A percentile compares a stretch with the other conserved stretches of the same genome.
phyloP scores from a whole-genome alignment of 108 stramenopile species.

The Cylindrotheca fusiformis region DNA sequence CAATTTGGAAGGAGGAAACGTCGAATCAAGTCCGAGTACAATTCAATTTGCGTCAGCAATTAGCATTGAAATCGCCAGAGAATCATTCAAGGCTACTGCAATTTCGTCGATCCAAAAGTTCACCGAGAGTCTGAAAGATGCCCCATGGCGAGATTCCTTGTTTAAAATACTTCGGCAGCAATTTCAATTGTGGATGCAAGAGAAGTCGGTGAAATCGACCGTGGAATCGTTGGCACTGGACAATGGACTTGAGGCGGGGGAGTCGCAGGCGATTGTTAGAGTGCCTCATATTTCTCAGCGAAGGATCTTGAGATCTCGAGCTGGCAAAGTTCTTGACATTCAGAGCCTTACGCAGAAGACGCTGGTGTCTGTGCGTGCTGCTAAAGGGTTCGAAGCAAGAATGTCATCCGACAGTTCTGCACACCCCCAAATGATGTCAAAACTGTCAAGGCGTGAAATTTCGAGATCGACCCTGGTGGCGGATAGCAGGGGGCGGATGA shows the following conservation, averaged over 20 bases:
- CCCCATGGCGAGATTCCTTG: conserved; percentile 13
- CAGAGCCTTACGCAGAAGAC: conserved; percentile 10
- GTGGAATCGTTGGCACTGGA: not conserved
- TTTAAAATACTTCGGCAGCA: conserved; percentile 7
- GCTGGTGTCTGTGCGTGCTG: conserved; percentile 46
- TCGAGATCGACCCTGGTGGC: conserved; percentile 38
- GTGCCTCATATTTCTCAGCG: not conserved
- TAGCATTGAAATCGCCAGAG: conserved; percentile 7
- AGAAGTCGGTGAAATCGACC: conserved; percentile 1
- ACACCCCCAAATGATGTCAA: conserved; percentile 28
- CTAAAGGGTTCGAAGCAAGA: conserved; percentile 48
- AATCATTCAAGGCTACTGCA: conserved; percentile 4
- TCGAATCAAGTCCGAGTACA: not conserved
- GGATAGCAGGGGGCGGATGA: conserved; percentile 63
- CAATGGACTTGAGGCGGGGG: not conserved
- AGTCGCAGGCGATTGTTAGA: conserved; percentile 5
- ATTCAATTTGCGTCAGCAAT: conserved; percentile 5
- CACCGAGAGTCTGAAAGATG: not conserved
- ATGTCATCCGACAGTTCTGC: conserved; percentile 41
- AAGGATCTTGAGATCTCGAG: conserved; percentile 14
- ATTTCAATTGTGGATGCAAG: conserved; percentile 9
- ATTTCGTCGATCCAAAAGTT: conserved; percentile 1
- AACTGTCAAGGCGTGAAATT: conserved; percentile 30
- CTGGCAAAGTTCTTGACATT: conserved; percentile 31
- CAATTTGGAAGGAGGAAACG: not conserved